phyloP scores from a whole-genome alignment of 169 alveolate species.

The Babesia divergens region DNA sequence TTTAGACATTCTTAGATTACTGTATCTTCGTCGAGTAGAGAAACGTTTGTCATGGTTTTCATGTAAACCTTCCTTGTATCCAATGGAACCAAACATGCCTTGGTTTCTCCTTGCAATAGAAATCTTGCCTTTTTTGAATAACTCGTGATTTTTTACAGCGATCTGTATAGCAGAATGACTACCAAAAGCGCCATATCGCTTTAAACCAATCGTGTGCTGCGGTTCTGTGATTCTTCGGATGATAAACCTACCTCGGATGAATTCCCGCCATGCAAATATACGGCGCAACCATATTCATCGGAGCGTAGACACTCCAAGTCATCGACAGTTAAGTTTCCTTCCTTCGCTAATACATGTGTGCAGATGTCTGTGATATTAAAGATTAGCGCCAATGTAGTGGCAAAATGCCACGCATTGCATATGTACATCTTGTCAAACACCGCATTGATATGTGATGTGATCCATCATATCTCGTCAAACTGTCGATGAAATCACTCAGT shows the following conservation, averaged over 20 bases:
- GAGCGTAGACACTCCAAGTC: not conserved
- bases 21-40: too few relatives aligned
- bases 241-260: conserved; percentile 8
- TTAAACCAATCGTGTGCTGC: conserved; percentile 27
- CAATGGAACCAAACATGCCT: conserved; percentile 52
- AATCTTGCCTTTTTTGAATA: conserved; percentile 41
- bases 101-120: conserved; percentile 37
- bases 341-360: not conserved
- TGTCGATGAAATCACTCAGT: too few relatives aligned
- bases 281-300: not conserved
- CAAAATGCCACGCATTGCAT: conserved; percentile 1
- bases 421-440: not conserved
- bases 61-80: not conserved
- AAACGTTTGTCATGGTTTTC: not conserved
- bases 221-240: not conserved
- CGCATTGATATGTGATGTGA: not conserved
- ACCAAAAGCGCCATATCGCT: conserved; percentile 1
- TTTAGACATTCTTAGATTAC: not conserved
- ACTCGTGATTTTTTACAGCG: conserved; percentile 18
- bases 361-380: not conserved
- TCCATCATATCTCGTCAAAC: too few relatives aligned
- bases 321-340: not conserved
- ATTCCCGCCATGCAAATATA: conserved; percentile 5
- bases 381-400: not conserved
- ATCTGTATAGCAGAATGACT: conserved; percentile 32